Evolutionary conservation across 2,329 filamentous ascomycete genomes (phyloP).

Genomic region (Epichloe amarillans): DNA sequence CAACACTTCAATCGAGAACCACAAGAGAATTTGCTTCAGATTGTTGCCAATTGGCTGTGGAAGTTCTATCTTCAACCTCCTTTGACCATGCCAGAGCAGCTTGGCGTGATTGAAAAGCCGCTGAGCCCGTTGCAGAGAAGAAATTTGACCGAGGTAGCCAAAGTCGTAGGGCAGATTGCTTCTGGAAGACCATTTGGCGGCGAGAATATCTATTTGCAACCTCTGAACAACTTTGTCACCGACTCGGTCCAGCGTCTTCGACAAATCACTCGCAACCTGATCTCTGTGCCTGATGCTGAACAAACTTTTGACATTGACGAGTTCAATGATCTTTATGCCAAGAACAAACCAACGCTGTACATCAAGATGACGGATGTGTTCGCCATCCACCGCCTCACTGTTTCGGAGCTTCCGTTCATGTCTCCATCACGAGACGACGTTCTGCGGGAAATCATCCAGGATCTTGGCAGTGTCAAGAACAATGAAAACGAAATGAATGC

Average conservation of each 20-base stretch:
- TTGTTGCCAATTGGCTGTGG: constrained; percentile 88
- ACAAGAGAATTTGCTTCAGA: constrained; percentile 62
- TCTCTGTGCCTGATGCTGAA: constrained; percentile 77
- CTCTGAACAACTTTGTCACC: constrained; percentile 79
- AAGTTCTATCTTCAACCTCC: constrained; percentile 86
- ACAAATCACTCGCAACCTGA: constrained; percentile 62
- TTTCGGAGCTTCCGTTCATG: constrained; percentile 62
- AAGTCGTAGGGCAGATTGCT: constrained; percentile 80
- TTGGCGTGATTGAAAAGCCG: constrained; percentile 81
- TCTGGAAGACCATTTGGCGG: constrained; percentile 83
- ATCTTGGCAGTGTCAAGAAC: constrained; percentile 89
- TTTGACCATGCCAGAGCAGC: constrained; percentile 77
- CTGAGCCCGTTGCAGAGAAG: constrained; percentile 85
- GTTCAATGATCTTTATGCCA: constrained; percentile 94
- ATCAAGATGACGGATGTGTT: constrained; percentile 98
- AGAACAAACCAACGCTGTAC: constrained; percentile 94
- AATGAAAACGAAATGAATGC: constrained; percentile 89
- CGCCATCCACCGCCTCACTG: constrained; percentile 80
- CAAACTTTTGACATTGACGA: constrained; percentile 95
- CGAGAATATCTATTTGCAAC: constrained; percentile 91
- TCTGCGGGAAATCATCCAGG: constrained; percentile 80
- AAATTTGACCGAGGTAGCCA: constrained; percentile 80
- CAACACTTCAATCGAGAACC: constrained; percentile 70
- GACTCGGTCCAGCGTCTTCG: constrained; percentile 72
- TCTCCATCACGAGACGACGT: constrained; percentile 75